phyloP scores from a whole-genome alignment of 108 stramenopile species.

The Cyclostephanos tholiformis region DNA sequence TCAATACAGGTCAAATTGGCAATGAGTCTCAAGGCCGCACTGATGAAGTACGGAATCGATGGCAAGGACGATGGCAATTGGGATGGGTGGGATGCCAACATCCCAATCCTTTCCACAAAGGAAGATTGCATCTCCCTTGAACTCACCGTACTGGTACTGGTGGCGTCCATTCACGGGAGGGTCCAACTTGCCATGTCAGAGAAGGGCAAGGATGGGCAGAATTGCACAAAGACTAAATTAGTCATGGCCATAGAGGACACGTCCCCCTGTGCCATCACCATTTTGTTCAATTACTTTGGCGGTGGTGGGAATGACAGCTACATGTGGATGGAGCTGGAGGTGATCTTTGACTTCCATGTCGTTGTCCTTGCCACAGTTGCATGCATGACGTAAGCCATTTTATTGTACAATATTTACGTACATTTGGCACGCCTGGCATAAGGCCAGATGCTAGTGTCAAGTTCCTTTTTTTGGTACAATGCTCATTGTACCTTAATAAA shows the following conservation, averaged over 20 bases:
- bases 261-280: too few species aligned
- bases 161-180: slow-evolving; percentile 76
- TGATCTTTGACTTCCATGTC: slow-evolving; percentile 87
- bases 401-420: too few species aligned
- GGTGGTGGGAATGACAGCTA: slow-evolving; percentile 24
- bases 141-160: too few species aligned
- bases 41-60: slow-evolving; percentile 44
- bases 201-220: slow-evolving; percentile 56
- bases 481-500: too few species aligned
- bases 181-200: slow-evolving; percentile 46
- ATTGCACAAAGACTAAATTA: too few species aligned
- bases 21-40: slow-evolving; percentile 38
- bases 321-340: slow-evolving; percentile 75
- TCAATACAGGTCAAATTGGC: slow-evolving; percentile 51
- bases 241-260: too few species aligned
- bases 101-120: slow-evolving; percentile 61
- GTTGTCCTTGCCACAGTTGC: too few species aligned
- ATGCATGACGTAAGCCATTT: too few species aligned
- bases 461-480: too few species aligned
- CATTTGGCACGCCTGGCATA: too few species aligned
- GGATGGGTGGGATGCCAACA: slow-evolving; percentile 61
- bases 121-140: slow-evolving; percentile 65
- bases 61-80: slow-evolving; percentile 50
- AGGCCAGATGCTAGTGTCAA: too few species aligned
- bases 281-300: too few species aligned